A percentile compares a stretch with the other conserved stretches of the same genome.
Conservation (phyloP, 139 green algal genomes). For the Coelastrella sp. region DNA sequence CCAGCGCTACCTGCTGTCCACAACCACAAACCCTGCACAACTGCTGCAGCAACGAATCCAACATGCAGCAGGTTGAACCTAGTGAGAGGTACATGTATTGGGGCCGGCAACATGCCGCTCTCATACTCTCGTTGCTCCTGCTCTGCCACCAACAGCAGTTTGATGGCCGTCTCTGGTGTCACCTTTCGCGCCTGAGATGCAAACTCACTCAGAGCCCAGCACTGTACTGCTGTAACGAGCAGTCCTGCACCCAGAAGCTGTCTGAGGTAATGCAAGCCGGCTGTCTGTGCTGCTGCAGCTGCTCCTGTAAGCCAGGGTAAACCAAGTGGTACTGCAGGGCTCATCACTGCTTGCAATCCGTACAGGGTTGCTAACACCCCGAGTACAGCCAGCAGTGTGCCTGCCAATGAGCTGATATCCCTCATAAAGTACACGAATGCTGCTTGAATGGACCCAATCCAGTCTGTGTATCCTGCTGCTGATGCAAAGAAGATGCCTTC, state of each 20-base stretch:
- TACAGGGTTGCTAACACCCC: background rate
- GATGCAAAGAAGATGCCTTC: constrained; percentile 24
- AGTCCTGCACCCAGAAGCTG: constrained; percentile 38
- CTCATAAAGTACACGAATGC: constrained; percentile 5
- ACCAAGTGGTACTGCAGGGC: background rate
- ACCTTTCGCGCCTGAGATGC: background rate
- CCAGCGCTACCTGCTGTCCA: background rate
- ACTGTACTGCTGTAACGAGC: constrained; percentile 38
- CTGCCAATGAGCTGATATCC: constrained; percentile 18
- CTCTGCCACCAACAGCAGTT: constrained; percentile 6
- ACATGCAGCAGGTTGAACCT: constrained; percentile 33
- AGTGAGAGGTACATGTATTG: background rate
- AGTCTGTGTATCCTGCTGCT: background rate
- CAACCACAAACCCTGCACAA: constrained; percentile 29
- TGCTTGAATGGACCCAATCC: background rate
- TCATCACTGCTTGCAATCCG: background rate
- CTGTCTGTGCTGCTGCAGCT: constrained; percentile 5
- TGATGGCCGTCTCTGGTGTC: background rate
- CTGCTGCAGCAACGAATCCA: constrained; percentile 25
- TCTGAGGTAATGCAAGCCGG: constrained; percentile 15
- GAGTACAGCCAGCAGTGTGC: constrained; percentile 11
- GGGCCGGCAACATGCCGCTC: background rate
- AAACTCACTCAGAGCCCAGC: constrained; percentile 23
- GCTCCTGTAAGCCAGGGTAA: constrained; percentile 3
- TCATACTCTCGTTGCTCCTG: background rate